Conservation (phyloP, 2,329 filamentous ascomycete species). For the Nannizziopsis arthrosporioides region DNA sequence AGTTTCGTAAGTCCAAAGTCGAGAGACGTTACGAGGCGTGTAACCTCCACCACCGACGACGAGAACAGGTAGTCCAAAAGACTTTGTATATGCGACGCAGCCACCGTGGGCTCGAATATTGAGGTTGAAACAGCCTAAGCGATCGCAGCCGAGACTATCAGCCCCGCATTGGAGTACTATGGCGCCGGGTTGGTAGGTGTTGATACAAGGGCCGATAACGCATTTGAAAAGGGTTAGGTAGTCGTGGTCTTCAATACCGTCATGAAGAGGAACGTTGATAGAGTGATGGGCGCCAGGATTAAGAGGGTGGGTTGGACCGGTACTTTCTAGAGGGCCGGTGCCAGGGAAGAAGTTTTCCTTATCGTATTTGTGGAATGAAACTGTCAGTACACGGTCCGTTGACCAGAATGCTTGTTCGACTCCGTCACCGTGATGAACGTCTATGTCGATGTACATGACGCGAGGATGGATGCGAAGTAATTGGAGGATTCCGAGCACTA, state of each 20-base stretch:
- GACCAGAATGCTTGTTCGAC: slow-evolving; percentile 87
- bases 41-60: slow-evolving; percentile 93
- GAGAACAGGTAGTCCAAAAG: slow-evolving; percentile 65
- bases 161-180: slow-evolving; percentile 94
- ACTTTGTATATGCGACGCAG: slow-evolving; percentile 83
- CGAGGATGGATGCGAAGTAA: slow-evolving; percentile 69
- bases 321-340: slow-evolving; percentile 76
- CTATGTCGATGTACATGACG: slow-evolving; percentile 89
- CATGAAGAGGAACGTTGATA: slow-evolving; percentile 79
- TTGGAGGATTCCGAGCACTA: slow-evolving; percentile 84
- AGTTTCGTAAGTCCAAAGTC: slow-evolving; percentile 95
- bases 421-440: slow-evolving; percentile 83
- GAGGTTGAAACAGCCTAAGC: slow-evolving; percentile 89
- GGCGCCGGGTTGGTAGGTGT: slow-evolving; percentile 74
- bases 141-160: slow-evolving; percentile 85
- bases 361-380: slow-evolving; percentile 95
- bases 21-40: slow-evolving; percentile 88
- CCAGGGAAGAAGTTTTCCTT: slow-evolving; percentile 76
- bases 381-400: slow-evolving; percentile 78
- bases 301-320: slow-evolving; percentile 66
- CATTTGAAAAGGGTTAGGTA: slow-evolving; percentile 76
- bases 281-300: slow-evolving; percentile 83
- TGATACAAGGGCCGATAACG: slow-evolving; percentile 65
- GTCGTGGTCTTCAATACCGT: slow-evolving; percentile 82
- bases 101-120: slow-evolving; percentile 89